These are phyloP conservation scores for Solanum piurae DNA, from an alignment of 257 asterid species.

Conservation along the genomic window DNA sequence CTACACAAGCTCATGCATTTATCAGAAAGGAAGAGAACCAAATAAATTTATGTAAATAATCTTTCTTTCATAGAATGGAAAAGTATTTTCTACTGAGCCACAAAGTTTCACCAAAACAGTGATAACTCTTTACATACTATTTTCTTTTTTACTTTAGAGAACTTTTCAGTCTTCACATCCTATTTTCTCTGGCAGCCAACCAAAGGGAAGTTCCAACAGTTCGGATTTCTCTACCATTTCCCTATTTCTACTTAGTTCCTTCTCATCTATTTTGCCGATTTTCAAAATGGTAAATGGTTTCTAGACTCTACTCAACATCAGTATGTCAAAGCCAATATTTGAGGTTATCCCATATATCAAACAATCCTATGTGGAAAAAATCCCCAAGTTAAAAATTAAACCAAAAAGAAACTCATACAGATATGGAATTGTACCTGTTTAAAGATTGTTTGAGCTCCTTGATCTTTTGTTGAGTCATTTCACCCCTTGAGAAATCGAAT, in stretches of 20 bases:
- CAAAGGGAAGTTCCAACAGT: not conserved
- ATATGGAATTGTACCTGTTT: constrained; percentile 51
- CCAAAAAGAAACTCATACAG: not conserved
- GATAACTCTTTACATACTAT: not conserved
- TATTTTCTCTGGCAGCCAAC: not conserved
- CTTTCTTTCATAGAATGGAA: not conserved
- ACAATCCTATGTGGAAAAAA: not conserved
- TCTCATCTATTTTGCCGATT: not conserved
- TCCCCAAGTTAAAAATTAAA: not conserved
- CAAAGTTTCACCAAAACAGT: not conserved
- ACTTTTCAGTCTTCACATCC: not conserved
- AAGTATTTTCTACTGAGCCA: not conserved
- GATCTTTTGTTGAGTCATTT: constrained; percentile 97
- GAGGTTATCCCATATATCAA: not conserved
- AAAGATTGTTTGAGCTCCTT: constrained; percentile 87
- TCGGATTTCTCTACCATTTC: not conserved
- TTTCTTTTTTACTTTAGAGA: not conserved
- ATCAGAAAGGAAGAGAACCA: not conserved
- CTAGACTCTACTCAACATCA: not conserved
- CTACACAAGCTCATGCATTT: not conserved
- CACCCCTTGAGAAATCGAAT: constrained; percentile 98
- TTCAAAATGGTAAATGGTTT: not conserved
- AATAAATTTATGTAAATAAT: not conserved
- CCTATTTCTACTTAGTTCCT: not conserved
- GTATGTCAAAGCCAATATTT: not conserved